Percentiles rank a stretch among this genome's conserved stretches.
Conservation (phyloP, 1,284 basidiomycete genomes). For the Macrocystidia cucumis region DNA sequence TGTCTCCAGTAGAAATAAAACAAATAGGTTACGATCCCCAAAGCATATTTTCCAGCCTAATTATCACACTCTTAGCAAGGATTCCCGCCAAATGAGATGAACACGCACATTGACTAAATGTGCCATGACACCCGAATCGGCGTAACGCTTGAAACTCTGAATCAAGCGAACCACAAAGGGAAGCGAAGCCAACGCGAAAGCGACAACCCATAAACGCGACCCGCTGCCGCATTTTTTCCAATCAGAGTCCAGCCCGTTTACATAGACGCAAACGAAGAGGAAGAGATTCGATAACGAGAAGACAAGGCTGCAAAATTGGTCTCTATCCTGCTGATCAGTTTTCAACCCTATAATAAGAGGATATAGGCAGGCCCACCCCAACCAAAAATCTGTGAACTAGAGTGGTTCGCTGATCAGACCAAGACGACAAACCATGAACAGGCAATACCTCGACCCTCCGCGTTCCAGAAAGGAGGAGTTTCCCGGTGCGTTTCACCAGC, state of each 20-base stretch:
- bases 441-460: slow-evolving; percentile 74
- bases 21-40: slow-evolving; percentile 56
- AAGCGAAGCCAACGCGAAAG: slow-evolving; percentile 46
- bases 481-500: slow-evolving; percentile 60
- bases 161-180: slow-evolving; percentile 72
- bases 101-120: slow-evolving; percentile 80
- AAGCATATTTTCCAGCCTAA: slow-evolving; percentile 76
- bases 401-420: background rate
- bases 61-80: slow-evolving; percentile 2
- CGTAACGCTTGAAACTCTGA: slow-evolving; percentile 84
- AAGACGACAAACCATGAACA: slow-evolving; percentile 11
- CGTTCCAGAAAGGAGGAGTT: slow-evolving; percentile 64
- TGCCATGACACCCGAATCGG: slow-evolving; percentile 64
- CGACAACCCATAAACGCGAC: slow-evolving; percentile 48
- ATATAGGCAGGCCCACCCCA: slow-evolving; percentile 70
- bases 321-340: too few species aligned
- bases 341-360: slow-evolving; percentile 1
- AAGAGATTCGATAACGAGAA: slow-evolving; percentile 72
- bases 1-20: slow-evolving; percentile 73
- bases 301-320: slow-evolving; percentile 75
- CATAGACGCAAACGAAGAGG: slow-evolving; percentile 70
- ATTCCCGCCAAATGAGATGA: background rate
- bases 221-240: slow-evolving; percentile 36
- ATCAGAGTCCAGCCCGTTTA: slow-evolving; percentile 39
- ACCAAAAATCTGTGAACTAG: slow-evolving; percentile 78